These are phyloP conservation scores for Podospora didyma DNA, from an alignment of 495 filamentous ascomycete genomes.

Conservation along the genomic window DNA sequence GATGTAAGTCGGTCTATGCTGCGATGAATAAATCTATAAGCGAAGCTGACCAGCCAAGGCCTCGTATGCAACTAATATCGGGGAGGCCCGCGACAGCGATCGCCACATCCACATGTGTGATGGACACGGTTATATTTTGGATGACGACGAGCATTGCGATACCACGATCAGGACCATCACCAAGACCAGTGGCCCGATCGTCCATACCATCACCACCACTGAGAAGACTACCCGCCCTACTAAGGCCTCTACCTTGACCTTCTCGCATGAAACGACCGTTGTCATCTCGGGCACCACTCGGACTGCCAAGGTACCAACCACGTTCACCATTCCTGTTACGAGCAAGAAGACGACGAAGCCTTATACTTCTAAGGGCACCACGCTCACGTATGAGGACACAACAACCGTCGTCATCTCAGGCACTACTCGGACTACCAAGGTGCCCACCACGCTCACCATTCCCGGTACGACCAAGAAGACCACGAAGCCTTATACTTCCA, in stretches of 20 bases:
- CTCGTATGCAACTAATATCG: constrained; percentile 15
- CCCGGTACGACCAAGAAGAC: background rate
- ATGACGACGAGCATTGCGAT: background rate
- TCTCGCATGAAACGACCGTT: no score
- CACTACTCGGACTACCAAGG: no score
- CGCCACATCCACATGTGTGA: background rate
- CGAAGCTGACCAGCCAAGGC: background rate
- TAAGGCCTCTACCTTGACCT: no score
- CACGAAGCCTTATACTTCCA: background rate
- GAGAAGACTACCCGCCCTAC: background rate
- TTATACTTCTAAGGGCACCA: background rate
- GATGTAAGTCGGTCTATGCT: background rate
- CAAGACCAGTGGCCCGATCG: background rate
- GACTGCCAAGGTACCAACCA: no score
- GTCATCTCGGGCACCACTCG: no score
- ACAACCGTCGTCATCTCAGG: no score
- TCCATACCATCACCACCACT: constrained; percentile 1
- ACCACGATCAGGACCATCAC: background rate
- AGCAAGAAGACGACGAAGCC: background rate
- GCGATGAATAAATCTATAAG: background rate
- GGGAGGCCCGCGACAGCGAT: background rate
- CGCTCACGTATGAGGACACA: no score
- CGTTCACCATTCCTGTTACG: background rate
- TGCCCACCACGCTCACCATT: background rate
- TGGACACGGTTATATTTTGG: constrained; percentile 1